phyloP scores from a whole-genome alignment of 2,329 filamentous ascomycete species.

The Ciborinia camelliae region DNA sequence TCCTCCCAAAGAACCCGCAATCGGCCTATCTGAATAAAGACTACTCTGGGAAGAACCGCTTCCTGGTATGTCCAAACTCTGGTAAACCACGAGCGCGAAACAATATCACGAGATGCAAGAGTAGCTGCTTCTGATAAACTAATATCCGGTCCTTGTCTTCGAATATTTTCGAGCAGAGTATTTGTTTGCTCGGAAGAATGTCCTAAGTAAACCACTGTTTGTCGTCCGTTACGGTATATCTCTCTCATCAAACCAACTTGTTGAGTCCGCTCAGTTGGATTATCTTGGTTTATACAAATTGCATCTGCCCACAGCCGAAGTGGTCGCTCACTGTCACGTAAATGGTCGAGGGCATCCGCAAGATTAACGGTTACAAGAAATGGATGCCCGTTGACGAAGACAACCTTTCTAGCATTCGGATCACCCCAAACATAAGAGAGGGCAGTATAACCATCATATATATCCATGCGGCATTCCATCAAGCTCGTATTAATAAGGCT shows the following conservation, averaged over 20 bases:
- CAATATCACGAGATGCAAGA: not conserved
- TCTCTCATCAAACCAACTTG: not conserved
- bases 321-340: not conserved
- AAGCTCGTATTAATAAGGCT: no score
- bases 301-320: not conserved
- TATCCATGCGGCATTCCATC: not conserved
- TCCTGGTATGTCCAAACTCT: constrained; percentile 9
- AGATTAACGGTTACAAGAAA: not conserved
- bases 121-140: not conserved
- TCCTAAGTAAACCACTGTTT: not conserved
- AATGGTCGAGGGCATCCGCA: not conserved
- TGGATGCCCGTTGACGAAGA: not conserved
- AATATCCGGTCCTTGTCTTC: not conserved
- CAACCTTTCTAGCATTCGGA: not conserved
- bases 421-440: not conserved
- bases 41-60: not conserved
- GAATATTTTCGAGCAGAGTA: not conserved
- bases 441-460: not conserved
- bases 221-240: no score
- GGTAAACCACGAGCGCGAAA: no score
- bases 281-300: no score
- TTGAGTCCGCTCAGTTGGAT: not conserved
- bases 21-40: not conserved
- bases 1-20: not conserved
- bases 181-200: not conserved